A percentile compares a stretch with the other conserved stretches of the same genome.
phyloP scores from a whole-genome alignment of 441 rosid genomes.

The Metrosideros polymorpha region DNA sequence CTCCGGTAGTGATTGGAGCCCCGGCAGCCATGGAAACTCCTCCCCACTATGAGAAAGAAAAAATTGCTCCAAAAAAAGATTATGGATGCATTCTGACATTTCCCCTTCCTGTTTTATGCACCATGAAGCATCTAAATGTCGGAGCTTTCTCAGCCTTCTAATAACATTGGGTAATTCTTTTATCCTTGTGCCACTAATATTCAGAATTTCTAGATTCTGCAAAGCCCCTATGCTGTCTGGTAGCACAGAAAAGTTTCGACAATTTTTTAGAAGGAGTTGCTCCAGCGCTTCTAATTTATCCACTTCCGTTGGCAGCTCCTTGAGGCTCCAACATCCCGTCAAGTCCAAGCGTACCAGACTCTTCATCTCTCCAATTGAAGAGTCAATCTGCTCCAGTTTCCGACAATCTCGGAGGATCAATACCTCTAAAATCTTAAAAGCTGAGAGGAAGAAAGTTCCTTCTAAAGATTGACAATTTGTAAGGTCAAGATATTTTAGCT shows the following conservation, averaged over 20 bases:
- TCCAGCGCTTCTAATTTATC: background rate
- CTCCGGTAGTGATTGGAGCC: background rate
- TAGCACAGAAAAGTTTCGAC: background rate
- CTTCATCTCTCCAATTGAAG: background rate
- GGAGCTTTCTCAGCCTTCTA: background rate
- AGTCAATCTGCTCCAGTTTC: background rate
- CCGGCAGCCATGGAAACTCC: background rate
- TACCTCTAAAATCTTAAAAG: background rate
- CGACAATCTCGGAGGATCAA: background rate
- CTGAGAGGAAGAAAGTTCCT: background rate
- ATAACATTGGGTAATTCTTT: background rate
- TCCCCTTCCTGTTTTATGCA: background rate
- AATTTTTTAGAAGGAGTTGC: background rate
- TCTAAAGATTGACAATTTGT: background rate
- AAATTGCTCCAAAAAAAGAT: background rate
- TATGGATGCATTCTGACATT: background rate
- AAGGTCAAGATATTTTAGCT: background rate
- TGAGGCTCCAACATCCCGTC: background rate
- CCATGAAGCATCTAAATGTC: background rate
- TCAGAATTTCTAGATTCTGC: background rate
- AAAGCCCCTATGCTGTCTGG: background rate
- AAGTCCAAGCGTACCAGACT: background rate
- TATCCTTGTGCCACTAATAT: background rate
- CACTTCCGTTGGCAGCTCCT: background rate
- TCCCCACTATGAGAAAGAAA: background rate